Evolutionary conservation across 345 rosid genomes (phyloP).

Genomic region (Pseudoturritis turrita): DNA sequence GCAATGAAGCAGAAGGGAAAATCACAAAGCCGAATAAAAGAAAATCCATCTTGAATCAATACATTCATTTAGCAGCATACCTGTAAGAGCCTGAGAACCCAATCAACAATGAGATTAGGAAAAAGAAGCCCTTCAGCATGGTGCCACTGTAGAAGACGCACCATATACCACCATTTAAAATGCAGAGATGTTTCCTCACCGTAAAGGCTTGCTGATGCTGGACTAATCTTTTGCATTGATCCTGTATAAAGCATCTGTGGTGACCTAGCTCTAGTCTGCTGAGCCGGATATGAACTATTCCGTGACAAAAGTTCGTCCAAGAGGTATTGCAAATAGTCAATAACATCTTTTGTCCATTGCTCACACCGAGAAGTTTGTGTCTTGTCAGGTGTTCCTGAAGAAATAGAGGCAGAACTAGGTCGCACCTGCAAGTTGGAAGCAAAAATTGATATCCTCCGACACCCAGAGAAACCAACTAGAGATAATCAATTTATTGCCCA

Average conservation of each 20-base stretch:
- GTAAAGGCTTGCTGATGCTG: slow-evolving; percentile 47
- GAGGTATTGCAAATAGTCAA: slow-evolving; percentile 80
- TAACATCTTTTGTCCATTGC: slow-evolving; percentile 94
- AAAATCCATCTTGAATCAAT: background rate
- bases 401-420: slow-evolving; percentile 54
- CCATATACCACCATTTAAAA: slow-evolving; percentile 94
- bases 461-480: background rate
- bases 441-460: slow-evolving; percentile 29
- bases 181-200: slow-evolving; percentile 84
- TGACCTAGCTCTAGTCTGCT: slow-evolving; percentile 59
- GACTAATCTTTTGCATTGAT: slow-evolving; percentile 54
- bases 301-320: slow-evolving; percentile 69
- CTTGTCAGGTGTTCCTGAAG: slow-evolving; percentile 68
- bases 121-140: slow-evolving; percentile 84
- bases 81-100: slow-evolving; percentile 92
- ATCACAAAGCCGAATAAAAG: slow-evolving; percentile 12
- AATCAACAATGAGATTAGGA: slow-evolving; percentile 86
- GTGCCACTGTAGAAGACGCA: slow-evolving; percentile 93
- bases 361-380: slow-evolving; percentile 67
- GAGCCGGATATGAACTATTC: slow-evolving; percentile 58
- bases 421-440: slow-evolving; percentile 58
- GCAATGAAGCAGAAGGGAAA: slow-evolving; percentile 30
- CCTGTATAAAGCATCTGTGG: slow-evolving; percentile 66
- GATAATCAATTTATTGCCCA: background rate
- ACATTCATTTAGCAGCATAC: slow-evolving; percentile 28